Evolutionary conservation across 441 rosid species (phyloP), one percentile per base, ranked within the genome.

Genomic region (Jatropha multifida): DNA sequence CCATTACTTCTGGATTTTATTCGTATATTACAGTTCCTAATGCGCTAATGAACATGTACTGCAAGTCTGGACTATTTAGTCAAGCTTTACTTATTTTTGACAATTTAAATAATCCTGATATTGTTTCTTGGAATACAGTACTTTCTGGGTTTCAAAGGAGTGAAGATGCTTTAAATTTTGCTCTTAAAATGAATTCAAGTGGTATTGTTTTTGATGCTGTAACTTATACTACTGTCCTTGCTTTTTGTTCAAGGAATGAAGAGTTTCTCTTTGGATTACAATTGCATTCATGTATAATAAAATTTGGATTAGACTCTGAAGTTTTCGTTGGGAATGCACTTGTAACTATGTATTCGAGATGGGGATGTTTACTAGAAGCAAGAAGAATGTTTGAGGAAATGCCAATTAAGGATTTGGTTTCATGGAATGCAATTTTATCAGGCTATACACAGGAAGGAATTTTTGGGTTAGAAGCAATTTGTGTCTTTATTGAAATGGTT

Each of bases 101-200:
- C 84, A 81, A 67, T 62, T 81, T 94, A 85, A 74, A 46, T 70
- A 56, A 80, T 9, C 94, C 92, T 46, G 96, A 94, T 78, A 86
- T 85, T 74, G 92, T 94, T 80, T 94, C 98, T 55, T 92, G 96
- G 94, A 94, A 94, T 75, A 92, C 97, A 71, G 77, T 90, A 70
- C 92, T 94, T 78, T 90, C 98, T 8, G 98, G 97, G 7, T 86
- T 85, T 79, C 85, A 76, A 73, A 82, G 80, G 54, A 78, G 83
- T 61, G 88, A 84, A 65, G 85, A 81, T 75, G 92, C 90, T n/a
- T 26, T 90, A 70, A 37, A 72, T 51, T 87, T 90, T 81, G 89
- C 88, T 78, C 78, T 71, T 67, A 81, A 80, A 75, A 90, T 94
- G 97, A 83, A 82, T 60, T 79, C 69, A 3, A 63, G 40, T 62